phyloP scores from a whole-genome alignment of 805 yeast species.

The Blastobotrys attinorum region DNA sequence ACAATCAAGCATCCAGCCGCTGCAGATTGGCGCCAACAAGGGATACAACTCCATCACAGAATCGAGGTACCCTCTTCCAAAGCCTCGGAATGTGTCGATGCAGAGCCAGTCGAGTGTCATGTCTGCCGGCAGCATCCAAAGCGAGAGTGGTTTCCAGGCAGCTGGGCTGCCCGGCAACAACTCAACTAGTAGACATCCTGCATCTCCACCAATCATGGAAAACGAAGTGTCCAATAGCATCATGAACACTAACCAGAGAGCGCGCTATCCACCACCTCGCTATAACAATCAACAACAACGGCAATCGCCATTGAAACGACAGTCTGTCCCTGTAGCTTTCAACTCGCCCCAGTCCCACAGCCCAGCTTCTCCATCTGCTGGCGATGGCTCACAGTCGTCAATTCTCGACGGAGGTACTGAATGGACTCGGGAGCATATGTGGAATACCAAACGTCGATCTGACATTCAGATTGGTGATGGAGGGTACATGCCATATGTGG shows the following conservation, averaged over 20 bases:
- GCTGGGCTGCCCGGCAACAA: no score
- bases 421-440: background rate
- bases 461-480: background rate
- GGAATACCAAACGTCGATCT: conserved; percentile 1
- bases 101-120: background rate
- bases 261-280: conserved; percentile 1
- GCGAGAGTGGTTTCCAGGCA: conserved; percentile 1
- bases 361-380: background rate
- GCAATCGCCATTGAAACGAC: conserved; percentile 2
- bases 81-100: background rate
- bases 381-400: no score
- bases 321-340: conserved; percentile 5
- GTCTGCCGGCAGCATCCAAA: background rate
- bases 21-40: background rate
- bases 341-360: background rate
- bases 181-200: background rate
- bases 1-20: background rate
- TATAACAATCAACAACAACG: conserved; percentile 1
- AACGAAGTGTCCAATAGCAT: no score
- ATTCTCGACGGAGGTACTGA: background rate
- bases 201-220: background rate
- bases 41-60: background rate
- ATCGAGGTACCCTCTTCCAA: conserved; percentile 1
- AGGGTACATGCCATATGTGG: background rate
- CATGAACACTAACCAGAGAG: background rate